Evolutionary conservation across 1,284 basidiomycete genomes (phyloP).

Genomic region (Tranzscheliella williamsii): DNA sequence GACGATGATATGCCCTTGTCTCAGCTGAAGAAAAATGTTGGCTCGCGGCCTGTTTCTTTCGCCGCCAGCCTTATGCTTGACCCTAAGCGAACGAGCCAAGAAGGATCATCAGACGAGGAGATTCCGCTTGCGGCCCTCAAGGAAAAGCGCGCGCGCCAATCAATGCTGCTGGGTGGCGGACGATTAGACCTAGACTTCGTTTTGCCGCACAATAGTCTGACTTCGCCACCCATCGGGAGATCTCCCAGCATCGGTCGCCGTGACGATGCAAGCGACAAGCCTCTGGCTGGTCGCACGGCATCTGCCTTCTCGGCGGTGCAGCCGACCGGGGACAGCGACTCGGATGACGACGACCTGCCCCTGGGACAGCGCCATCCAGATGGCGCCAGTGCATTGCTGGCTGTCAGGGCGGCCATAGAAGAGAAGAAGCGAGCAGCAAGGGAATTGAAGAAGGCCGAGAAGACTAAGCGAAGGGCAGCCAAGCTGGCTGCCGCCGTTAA

Average conservation of each 20-base stretch:
- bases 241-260: too few species aligned
- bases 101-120: slow-evolving; percentile 48
- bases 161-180: slow-evolving; percentile 23
- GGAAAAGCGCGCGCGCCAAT: slow-evolving; percentile 36
- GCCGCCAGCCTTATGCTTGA: slow-evolving; percentile 20
- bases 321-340: slow-evolving; percentile 36
- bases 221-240: too few species aligned
- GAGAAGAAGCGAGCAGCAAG: slow-evolving; percentile 23
- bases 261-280: too few species aligned
- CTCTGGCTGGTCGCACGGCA: too few species aligned
- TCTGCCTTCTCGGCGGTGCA: too few species aligned
- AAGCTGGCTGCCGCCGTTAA: slow-evolving; percentile 3
- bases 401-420: slow-evolving; percentile 12
- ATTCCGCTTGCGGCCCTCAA: slow-evolving; percentile 45
- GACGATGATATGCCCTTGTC: slow-evolving; percentile 50
- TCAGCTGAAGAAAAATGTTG: slow-evolving; percentile 41
- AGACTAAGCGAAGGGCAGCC: slow-evolving; percentile 11
- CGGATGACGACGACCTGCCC: slow-evolving; percentile 46
- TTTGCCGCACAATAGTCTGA: not conserved
- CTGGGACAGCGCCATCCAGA: slow-evolving; percentile 43
- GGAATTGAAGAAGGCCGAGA: slow-evolving; percentile 18
- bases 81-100: slow-evolving; percentile 1
- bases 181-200: slow-evolving; percentile 43
- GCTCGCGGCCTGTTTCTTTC: slow-evolving; percentile 26
- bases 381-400: slow-evolving; percentile 18